Base-by-base conservation (phyloP, 2,329 filamentous ascomycete species). In the Ceratocystis cubensis region DNA sequence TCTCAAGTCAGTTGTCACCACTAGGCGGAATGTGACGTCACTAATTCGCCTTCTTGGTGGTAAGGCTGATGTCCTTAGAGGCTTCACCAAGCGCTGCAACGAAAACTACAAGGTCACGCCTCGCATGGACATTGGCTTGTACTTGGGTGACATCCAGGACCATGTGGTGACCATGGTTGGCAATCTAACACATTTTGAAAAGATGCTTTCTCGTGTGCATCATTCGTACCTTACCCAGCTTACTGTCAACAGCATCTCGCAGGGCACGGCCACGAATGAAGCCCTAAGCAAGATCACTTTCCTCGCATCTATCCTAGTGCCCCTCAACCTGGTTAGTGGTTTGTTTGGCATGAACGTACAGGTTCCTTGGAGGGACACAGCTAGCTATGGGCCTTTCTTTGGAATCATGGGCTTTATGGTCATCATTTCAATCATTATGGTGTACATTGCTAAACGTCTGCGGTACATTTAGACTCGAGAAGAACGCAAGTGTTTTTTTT, bases 151-250 rank as follows among this genome's bases (percentile, higher is more conserved):
- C 77, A 96, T 99, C 70, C 94, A 99, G 76, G 94, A 99, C 77
- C 94, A 99, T 82, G 93, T 99, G 65, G 91, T 99, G 68, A 99
- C 94, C 59, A 97, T 97, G 93, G 96, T 96, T 83, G 94, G 89
- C 71, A 99, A 96, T 76, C 77, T 99, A 71, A 86, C 86, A 0
- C 94, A 99, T 75, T 96, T 96, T 71, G 94, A 99, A 75, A 97
- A 97, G 81, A 96, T 99, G 82, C 82, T 99, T 63, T 92, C 88
- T 33, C 88, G 94, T 25, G 89, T 89, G 1, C 94, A 99, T 78
- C 90, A 88, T 79, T 99, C 97, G 75, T 97, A 99, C 74, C 82
- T 99, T 46, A 93, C 94, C 1, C 94, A 96, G 74, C 84, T 97
- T 69, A 93, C 88, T 48, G 92, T 97, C 71, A 91, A 95, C 75